Percentiles rank a stretch among this genome's conserved stretches.
Conservation (phyloP, 179 eudicot genomes). For the Beta lomatogona region DNA sequence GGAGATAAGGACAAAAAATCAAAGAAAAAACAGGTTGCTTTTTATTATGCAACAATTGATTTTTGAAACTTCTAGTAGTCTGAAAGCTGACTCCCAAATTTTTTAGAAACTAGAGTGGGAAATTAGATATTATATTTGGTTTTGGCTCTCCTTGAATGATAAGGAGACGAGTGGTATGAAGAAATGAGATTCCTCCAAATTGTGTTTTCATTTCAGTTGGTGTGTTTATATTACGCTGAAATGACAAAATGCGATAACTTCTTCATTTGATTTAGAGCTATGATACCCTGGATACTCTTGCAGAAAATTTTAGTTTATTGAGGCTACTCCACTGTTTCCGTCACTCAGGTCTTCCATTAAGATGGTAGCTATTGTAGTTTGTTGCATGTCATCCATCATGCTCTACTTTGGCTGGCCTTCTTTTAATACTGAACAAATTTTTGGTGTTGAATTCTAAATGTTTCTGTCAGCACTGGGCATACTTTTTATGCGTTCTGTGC, state of each 20-base stretch:
- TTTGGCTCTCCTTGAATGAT: neutral
- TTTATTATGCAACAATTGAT: neutral
- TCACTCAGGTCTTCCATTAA: neutral
- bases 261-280: neutral
- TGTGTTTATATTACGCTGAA: neutral
- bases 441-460: neutral
- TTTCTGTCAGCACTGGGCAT: neutral
- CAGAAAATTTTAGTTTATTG: neutral
- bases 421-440: neutral
- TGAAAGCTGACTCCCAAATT: neutral
- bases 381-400: neutral
- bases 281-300: neutral
- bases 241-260: neutral
- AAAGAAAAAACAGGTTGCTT: constrained; percentile 90
- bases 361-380: neutral
- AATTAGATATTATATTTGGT: neutral
- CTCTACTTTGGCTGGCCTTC: neutral
- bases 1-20: constrained; percentile 80
- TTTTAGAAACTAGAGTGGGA: neutral
- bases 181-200: neutral
- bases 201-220: neutral
- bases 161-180: neutral
- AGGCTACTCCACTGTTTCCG: neutral
- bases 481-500: neutral
- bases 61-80: neutral